phyloP scores from a whole-genome alignment of 495 filamentous ascomycete genomes.

The Podospora didyma region DNA sequence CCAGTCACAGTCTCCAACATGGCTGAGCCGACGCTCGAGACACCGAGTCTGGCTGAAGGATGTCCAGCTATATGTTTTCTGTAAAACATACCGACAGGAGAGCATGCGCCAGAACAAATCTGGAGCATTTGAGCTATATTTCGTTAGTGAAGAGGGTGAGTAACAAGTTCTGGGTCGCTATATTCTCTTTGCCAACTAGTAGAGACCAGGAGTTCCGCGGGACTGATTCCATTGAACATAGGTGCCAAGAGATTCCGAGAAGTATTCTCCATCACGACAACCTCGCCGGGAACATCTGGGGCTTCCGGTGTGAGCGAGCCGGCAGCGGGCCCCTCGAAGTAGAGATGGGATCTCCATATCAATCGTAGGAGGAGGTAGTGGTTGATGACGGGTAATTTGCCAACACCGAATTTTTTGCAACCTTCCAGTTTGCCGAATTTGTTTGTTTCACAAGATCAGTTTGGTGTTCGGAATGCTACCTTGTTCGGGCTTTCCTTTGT shows the following conservation, averaged over 20 bases:
- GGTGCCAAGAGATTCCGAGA: constrained; percentile 38
- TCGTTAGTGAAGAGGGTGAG: constrained; percentile 38
- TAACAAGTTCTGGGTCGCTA: too few relatives aligned
- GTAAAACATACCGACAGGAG: constrained; percentile 51
- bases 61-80: constrained; percentile 60
- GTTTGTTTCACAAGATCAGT: not conserved
- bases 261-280: constrained; percentile 26
- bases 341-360: not conserved
- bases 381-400: too few relatives aligned
- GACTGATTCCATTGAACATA: constrained; percentile 2
- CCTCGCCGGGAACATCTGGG: constrained; percentile 24
- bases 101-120: constrained; percentile 40
- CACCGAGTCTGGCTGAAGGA: constrained; percentile 58
- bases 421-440: not conserved
- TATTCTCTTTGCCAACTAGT: too few relatives aligned
- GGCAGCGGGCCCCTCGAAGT: constrained; percentile 5
- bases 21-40: constrained; percentile 49
- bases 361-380: not conserved
- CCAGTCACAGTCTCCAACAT: constrained; percentile 50
- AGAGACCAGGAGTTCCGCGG: too few relatives aligned
- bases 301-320: constrained; percentile 26
- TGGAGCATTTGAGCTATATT: constrained; percentile 43
- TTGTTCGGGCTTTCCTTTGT: not conserved
- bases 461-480: not conserved
- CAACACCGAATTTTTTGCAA: too few relatives aligned